Conservation (phyloP, 2,329 filamentous ascomycete species). For the Colletotrichum tanaceti region DNA sequence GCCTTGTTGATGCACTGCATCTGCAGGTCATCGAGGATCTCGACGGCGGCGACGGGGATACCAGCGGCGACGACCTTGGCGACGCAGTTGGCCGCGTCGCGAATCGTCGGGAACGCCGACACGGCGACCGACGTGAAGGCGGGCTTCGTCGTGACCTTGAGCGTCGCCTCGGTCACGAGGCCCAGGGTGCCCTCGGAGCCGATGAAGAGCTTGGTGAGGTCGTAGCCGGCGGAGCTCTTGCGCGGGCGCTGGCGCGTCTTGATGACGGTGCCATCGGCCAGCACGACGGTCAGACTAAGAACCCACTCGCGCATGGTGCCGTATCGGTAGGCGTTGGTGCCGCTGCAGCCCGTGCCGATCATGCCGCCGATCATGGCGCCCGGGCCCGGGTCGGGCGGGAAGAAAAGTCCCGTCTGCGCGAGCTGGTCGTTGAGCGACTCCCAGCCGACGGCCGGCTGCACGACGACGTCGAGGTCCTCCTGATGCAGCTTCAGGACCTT, state of each 20-base stretch:
- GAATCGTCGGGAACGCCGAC: conserved; percentile 67
- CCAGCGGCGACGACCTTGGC: conserved; percentile 82
- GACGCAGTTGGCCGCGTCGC: conserved; percentile 82
- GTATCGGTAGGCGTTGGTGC: conserved; percentile 92
- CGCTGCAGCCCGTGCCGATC: conserved; percentile 79
- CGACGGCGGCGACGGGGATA: conserved; percentile 88
- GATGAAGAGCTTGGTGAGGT: conserved; percentile 89
- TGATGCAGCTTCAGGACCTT: conserved; percentile 81
- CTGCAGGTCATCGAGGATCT: conserved; percentile 92
- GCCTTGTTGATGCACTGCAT: conserved; percentile 78
- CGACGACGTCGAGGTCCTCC: conserved; percentile 79
- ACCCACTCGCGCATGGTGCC: conserved; percentile 98
- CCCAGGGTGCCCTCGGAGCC: conserved; percentile 93
- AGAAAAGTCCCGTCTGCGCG: conserved; percentile 80
- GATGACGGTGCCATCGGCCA: conserved; percentile 90
- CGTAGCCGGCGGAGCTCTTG: conserved; percentile 92
- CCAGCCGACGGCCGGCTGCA: conserved; percentile 88
- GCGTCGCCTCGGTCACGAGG: conserved; percentile 88
- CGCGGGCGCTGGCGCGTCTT: conserved; percentile 89
- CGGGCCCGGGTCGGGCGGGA: conserved; percentile 90
- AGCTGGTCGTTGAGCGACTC: conserved; percentile 85
- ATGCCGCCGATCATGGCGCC: conserved; percentile 93
- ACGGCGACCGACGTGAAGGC: conserved; percentile 85
- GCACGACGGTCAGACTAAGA: conserved; percentile 83
- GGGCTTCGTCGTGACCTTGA: conserved; percentile 87